Percentiles rank a stretch among this genome's conserved stretches.
Evolutionary conservation across 2,329 filamentous ascomycete genomes (phyloP).

Genomic region (Diplodia scrobiculata): DNA sequence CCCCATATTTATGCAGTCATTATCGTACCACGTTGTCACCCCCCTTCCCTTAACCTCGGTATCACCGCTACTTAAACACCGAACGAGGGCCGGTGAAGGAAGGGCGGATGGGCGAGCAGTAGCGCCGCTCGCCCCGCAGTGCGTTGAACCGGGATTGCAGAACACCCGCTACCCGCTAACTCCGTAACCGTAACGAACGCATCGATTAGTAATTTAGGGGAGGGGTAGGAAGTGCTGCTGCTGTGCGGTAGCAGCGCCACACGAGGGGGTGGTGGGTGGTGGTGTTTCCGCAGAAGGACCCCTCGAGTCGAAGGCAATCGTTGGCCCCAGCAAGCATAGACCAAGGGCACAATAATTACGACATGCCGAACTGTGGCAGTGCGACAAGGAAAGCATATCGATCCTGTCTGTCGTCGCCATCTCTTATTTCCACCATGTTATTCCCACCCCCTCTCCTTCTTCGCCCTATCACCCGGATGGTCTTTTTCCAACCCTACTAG

Average conservation of each 20-base stretch:
- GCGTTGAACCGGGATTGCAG: not conserved
- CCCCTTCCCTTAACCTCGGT: not conserved
- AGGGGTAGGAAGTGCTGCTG: not conserved
- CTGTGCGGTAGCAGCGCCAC: not conserved
- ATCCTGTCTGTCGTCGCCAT: not conserved
- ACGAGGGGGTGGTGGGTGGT: not conserved
- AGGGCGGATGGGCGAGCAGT: not conserved
- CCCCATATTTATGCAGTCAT: constrained; percentile 18
- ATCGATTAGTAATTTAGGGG: not conserved
- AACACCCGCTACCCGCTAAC: not conserved
- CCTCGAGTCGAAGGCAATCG: not conserved
- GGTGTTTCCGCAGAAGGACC: not conserved
- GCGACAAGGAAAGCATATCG: not conserved
- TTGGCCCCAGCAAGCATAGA: not conserved
- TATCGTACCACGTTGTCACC: not conserved
- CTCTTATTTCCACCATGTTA: not conserved
- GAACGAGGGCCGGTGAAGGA: not conserved
- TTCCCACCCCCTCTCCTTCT: not conserved
- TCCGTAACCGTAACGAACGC: not conserved
- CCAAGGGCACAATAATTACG: not conserved
- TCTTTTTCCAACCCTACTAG: no score
- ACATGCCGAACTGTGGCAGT: not conserved
- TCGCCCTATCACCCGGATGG: no score
- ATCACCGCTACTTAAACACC: not conserved
- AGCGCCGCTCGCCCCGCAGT: not conserved